Evolutionary conservation across 2,329 filamentous ascomycete genomes (phyloP), one percentile per base, ranked within the genome.

Genomic region (Dactylellina sp.): DNA sequence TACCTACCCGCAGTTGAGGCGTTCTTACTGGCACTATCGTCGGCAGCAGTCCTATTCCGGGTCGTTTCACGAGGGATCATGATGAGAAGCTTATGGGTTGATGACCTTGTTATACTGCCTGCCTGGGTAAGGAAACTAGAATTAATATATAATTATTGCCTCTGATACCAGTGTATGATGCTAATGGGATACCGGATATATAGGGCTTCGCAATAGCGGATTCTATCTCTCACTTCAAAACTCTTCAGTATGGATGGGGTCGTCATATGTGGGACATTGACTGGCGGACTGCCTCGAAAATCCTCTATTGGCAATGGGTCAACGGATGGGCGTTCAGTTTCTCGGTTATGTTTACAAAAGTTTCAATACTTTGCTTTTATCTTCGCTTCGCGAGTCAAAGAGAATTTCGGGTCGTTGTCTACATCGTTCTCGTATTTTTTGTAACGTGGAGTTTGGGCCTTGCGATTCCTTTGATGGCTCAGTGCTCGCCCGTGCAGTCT

Each of bases 241-340:
- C 60, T 1, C 70, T 74, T 16, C 42, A 65, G 24, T 74, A 65
- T 16, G 70, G 70, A 6, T 74, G 70, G 70, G 70, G 70, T 7
- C 57, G 70, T 12, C 70, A 74, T 32, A 74, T 74, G 70, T 74
- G 70, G 70, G 70, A 74, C 28, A 50, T 74, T n/a, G 61, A 74
- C 56, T 74, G 70, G 70, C 46, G 60, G 16, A 42, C 44, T 3
- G 40, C 55, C 12, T 28, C 49, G n/a, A 28, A 66, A 24, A 59
- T 74, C 40, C 40, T 74, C 2, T 74, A 61, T 32, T 74, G 70
- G 70, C 70, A 74, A 25, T 74, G 70, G 70, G 39, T 74, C 39
- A 74, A 66, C 40, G 70, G 61, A 16, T 74, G 70, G 70, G 70
- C 61, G 6, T 74, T 74, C 47, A 66, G 61, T 12, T 74, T 74